Evolutionary conservation across 306 rosid genomes (phyloP).

Genomic region (Morella rubra): DNA sequence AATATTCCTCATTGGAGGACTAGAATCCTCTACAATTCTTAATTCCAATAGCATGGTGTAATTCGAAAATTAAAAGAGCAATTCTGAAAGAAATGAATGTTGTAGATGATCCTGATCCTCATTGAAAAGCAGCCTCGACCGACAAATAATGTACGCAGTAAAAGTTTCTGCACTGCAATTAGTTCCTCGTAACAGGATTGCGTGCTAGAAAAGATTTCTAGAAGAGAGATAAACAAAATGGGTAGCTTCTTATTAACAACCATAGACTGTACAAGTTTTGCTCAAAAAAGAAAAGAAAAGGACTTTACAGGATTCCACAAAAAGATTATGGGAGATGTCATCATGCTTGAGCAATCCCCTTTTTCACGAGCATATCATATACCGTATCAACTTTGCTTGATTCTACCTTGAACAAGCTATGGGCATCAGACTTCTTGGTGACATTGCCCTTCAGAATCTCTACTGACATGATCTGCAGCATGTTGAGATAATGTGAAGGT

Average conservation of each 20-base stretch:
- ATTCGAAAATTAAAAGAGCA: no score
- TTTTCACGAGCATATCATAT: conserved; percentile 64
- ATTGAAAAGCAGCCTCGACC: no score
- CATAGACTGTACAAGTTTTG: background rate
- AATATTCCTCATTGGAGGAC: no score
- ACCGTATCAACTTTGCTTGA: conserved; percentile 75
- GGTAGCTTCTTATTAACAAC: background rate
- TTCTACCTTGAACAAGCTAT: conserved; percentile 61
- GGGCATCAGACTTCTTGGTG: conserved; percentile 63
- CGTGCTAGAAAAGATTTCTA: no score
- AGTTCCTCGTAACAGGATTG: no score
- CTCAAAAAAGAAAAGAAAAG: background rate
- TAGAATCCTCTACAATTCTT: no score
- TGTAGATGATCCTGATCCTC: no score
- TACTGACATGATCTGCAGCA: conserved; percentile 51
- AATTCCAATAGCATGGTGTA: no score
- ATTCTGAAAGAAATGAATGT: no score
- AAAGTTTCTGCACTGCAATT: no score
- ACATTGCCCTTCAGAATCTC: conserved; percentile 61
- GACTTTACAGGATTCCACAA: conserved; percentile 13
- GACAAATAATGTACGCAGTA: no score
- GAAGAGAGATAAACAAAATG: background rate
- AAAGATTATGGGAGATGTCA: background rate
- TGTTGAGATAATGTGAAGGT: conserved; percentile 71
- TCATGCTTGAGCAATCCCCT: conserved; percentile 46